Evolutionary conservation across 1,139 yeast genomes (phyloP), one percentile per base, ranked within the genome.

Genomic region (Kodamaea arcana): DNA sequence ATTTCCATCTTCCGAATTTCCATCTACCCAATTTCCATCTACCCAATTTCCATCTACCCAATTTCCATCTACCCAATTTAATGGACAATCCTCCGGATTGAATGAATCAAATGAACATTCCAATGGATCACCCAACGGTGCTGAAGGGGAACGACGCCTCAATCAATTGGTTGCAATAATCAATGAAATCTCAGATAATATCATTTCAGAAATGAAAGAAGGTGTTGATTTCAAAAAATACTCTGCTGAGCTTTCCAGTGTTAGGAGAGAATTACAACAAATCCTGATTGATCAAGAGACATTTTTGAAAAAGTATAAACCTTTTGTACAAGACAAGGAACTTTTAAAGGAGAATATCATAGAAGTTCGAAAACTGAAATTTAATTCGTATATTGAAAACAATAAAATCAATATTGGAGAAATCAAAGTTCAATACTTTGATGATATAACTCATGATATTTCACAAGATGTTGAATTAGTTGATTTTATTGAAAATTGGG

Each of bases 111-210:
- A n/a, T n/a, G n/a, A n/a, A n/a, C n/a, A n/a, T n/a, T n/a, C n/a
- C n/a, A n/a, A n/a, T n/a, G n/a, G n/a, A n/a, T n/a, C n/a, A n/a
- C n/a, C n/a, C n/a, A n/a, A n/a, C n/a, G n/a, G n/a, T n/a, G n/a
- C n/a, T n/a, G n/a, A n/a, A n/a, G 31, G 29, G 15, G 32, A 31
- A 24, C 27, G 29, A 10, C 39, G 44, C 27, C 47, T 71, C 27
- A 65, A 68, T 43, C 45, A 48, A n/a, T 36, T 65, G 24, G 56
- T 69, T 15, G 48, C 51, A 17, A 47, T 42, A 21, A 58, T 68
- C 26, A 68, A 69, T 45, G 53, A 52, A 25, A 50, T 62, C 4
- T 52, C 62, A 15, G 73, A 68, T 29, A 33, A 35, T 8, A 37
- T 44, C 7, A 42, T 44, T 31, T 33, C 34, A 12, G 48, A 44